Base-by-base conservation (phyloP, 768 basidiomycete species). In the Russula sp. region DNA sequence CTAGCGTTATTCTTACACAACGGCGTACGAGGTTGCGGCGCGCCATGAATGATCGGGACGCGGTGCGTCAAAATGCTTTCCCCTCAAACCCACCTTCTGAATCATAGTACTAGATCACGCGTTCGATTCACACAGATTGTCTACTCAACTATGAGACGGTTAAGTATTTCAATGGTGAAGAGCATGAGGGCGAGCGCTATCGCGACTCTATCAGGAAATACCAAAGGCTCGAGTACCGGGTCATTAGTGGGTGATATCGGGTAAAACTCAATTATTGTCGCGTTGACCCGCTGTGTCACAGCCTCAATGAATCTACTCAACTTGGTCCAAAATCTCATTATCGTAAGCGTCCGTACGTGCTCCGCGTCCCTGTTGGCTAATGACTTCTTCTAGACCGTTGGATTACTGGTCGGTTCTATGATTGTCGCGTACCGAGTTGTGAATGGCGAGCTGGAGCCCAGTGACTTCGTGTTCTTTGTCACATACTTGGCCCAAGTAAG, bases 81-180 rank as follows among this genome's bases (percentile, higher is more conserved):
- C 16, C 60, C 57, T 22, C 18, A 18, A 58, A 51, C 63, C 42
- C 6, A 56, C 11, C 11, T 18, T 48, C 56, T 44, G 55, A 45
- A 51, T 10, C 22, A 37, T 16, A 40, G 1, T 40, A 34, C 37
- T n/a, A 87, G 86, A 74, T 87, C 31, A 91, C 87, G 27, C 83
- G 92, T 44, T 89, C 88, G 9, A 94, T 94, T 57, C 87, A 91
- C 67, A 87, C 89, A 5, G 91, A 94, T 69, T 85, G 84, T 68
- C 74, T 92, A 34, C 80, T 91, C 56, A 89, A 89, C 70, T 90
- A 89, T 64, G 88, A 89, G 73, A 92, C 91, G 5, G 87, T 93
- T 68, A 94, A 91, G 73, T 91, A 91, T 72, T 94, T 94, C 71
- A 85, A 84, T n/a, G 88, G 91, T 16, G 93, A 96, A 73, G 79